These are phyloP conservation scores for Tuctoria greenei DNA, from an alignment of 176 grass and related monocot genomes.

Conservation along the genomic window DNA sequence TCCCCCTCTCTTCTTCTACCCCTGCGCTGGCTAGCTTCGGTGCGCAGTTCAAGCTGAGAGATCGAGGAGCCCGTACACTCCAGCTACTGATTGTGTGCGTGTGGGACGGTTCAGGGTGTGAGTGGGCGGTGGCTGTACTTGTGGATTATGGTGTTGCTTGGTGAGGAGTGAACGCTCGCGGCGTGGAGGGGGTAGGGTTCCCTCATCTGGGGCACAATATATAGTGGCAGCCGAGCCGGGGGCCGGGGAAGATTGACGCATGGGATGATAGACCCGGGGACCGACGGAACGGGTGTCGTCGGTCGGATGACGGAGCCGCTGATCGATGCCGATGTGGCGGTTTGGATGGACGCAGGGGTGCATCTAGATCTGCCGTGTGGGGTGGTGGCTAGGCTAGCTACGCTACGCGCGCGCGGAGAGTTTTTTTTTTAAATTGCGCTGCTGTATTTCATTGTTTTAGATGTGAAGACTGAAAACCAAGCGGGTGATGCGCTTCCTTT, in stretches of 20 bases:
- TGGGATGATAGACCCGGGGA: neutral
- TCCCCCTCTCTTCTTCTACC: too few relatives aligned
- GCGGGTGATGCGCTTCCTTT: neutral
- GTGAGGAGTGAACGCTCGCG: conserved; percentile 10
- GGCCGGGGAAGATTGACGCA: neutral
- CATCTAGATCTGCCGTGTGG: conserved; percentile 42
- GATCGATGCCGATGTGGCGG: conserved; percentile 30
- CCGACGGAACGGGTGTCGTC: neutral
- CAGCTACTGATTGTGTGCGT: neutral
- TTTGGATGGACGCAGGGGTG: conserved; percentile 27
- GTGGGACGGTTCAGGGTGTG: neutral
- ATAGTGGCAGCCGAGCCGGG: conserved; percentile 27
- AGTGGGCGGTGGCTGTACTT: conserved; percentile 38
- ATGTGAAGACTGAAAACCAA: neutral
- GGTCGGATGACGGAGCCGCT: neutral
- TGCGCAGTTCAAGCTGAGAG: neutral
- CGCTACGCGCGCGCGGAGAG: neutral
- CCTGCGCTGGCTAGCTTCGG: too few relatives aligned
- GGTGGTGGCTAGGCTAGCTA: neutral
- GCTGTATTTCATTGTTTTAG: neutral
- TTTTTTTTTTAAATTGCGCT: neutral
- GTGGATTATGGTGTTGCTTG: neutral
- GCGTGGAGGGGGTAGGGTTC: conserved; percentile 21
- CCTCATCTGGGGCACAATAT: conserved; percentile 28
- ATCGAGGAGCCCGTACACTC: neutral